Evolutionary conservation across 2,329 filamentous ascomycete genomes (phyloP).

Genomic region (Myriosclerotinia curreyana): DNA sequence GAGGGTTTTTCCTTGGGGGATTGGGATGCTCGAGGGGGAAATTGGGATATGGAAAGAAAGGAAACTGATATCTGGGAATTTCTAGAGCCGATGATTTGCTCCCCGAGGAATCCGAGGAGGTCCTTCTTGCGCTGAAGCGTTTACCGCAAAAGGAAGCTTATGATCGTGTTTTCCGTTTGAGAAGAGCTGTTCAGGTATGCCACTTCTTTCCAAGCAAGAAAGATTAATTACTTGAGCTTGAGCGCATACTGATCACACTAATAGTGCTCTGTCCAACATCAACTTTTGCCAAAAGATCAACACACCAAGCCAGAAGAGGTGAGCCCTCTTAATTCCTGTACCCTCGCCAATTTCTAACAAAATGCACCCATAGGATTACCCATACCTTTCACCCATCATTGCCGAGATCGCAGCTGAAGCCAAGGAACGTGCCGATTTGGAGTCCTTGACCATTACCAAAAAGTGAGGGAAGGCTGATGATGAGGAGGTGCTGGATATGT

Average conservation of each 20-base stretch:
- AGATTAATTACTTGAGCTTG: neutral
- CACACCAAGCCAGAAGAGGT: conserved; percentile 68
- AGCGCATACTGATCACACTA: conserved; percentile 25
- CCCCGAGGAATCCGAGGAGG: conserved; percentile 83
- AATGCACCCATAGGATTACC: conserved; percentile 51
- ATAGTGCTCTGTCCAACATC: conserved; percentile 59
- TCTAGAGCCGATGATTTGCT: conserved; percentile 89
- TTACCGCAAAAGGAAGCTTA: conserved; percentile 87
- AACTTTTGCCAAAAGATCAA: conserved; percentile 61
- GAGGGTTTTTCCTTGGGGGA: neutral
- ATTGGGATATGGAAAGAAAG: conserved; percentile 2
- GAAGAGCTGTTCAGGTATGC: conserved; percentile 84
- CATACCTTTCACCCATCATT: conserved; percentile 67
- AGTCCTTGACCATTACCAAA: conserved; percentile 58
- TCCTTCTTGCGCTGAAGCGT: conserved; percentile 85
- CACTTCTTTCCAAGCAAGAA: conserved; percentile 15
- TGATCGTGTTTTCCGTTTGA: conserved; percentile 95
- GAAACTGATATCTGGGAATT: conserved; percentile 26
- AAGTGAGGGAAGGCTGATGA: conserved; percentile 25
- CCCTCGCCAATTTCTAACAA: conserved; percentile 3
- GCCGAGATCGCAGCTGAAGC: conserved; percentile 64
- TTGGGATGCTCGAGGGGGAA: neutral
- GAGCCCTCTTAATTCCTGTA: conserved; percentile 32
- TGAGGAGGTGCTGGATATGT: conserved; percentile 15
- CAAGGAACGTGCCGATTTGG: conserved; percentile 65